Evolutionary conservation across 1,284 basidiomycete species (phyloP).

Genomic region (Tremellales sp.): DNA sequence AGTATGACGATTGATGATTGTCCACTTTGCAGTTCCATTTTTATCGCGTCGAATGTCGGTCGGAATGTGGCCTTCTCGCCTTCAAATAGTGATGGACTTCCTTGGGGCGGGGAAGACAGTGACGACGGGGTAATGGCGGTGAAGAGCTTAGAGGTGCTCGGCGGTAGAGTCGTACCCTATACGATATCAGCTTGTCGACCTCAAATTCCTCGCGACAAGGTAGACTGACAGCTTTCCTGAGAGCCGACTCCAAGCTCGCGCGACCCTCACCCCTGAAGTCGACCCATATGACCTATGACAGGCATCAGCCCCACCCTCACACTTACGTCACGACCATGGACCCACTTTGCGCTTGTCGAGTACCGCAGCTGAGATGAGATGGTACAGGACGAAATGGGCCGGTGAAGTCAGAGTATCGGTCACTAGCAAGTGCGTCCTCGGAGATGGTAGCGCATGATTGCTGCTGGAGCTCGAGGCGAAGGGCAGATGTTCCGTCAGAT

Average conservation of each 20-base stretch:
- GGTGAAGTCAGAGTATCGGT: slow-evolving; percentile 42
- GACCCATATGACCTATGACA: slow-evolving; percentile 32
- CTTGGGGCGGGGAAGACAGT: slow-evolving; percentile 10
- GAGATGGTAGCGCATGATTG: slow-evolving; percentile 28
- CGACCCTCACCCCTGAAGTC: slow-evolving; percentile 38
- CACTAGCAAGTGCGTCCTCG: slow-evolving; percentile 35
- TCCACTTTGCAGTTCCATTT: not conserved
- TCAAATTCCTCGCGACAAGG: not conserved
- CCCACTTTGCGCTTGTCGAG: slow-evolving; percentile 18
- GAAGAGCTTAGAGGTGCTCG: slow-evolving; percentile 8
- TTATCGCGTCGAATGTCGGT: slow-evolving; percentile 24
- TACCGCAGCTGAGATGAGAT: slow-evolving; percentile 32
- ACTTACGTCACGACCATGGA: no score
- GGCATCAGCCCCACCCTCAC: no score
- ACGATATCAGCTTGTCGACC: slow-evolving; percentile 2
- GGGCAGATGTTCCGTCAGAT: slow-evolving; percentile 30
- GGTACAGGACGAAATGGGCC: slow-evolving; percentile 38
- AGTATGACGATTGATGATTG: slow-evolving; percentile 29
- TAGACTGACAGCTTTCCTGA: slow-evolving; percentile 37
- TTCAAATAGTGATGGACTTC: slow-evolving; percentile 20
- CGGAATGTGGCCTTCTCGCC: slow-evolving; percentile 13
- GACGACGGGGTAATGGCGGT: slow-evolving; percentile 27
- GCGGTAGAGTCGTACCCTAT: not conserved
- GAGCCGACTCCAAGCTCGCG: slow-evolving; percentile 28
- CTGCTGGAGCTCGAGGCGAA: slow-evolving; percentile 19